Conservation (phyloP, 768 basidiomycete genomes). For the Megacollybia marginata region DNA sequence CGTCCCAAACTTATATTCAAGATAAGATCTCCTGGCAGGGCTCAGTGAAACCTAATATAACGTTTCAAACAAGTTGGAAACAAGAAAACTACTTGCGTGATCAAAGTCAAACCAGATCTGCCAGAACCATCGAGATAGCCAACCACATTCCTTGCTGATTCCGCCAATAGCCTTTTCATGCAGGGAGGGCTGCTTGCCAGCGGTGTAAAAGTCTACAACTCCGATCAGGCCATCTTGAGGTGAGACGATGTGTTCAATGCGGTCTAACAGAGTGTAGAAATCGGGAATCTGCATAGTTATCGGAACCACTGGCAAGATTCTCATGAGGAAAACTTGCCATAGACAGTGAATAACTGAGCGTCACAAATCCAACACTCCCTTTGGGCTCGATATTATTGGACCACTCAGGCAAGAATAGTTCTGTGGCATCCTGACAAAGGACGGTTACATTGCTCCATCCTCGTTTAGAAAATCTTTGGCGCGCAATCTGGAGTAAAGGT, state of each 20-base stretch:
- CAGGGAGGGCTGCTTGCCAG: slow-evolving; percentile 43
- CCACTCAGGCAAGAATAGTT: slow-evolving; percentile 60
- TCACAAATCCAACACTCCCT: slow-evolving; percentile 48
- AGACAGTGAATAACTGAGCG: slow-evolving; percentile 50
- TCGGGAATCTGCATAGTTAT: slow-evolving; percentile 39
- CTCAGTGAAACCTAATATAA: slow-evolving; percentile 34
- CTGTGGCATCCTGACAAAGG: slow-evolving; percentile 64
- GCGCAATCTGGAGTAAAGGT: slow-evolving; percentile 61
- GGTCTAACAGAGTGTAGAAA: slow-evolving; percentile 60
- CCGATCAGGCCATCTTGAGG: slow-evolving; percentile 52
- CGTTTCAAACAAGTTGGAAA: neutral
- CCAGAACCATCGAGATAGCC: slow-evolving; percentile 74
- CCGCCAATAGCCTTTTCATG: slow-evolving; percentile 61
- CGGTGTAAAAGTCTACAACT: slow-evolving; percentile 72
- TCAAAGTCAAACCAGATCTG: slow-evolving; percentile 63
- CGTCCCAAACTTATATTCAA: slow-evolving; percentile 76
- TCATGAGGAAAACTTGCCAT: slow-evolving; percentile 30
- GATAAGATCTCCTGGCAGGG: slow-evolving; percentile 58
- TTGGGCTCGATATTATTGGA: slow-evolving; percentile 36
- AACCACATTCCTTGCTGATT: slow-evolving; percentile 50
- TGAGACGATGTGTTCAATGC: slow-evolving; percentile 57
- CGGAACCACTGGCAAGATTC: neutral
- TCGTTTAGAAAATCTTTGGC: slow-evolving; percentile 53
- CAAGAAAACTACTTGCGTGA: slow-evolving; percentile 23
- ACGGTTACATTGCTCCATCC: slow-evolving; percentile 74